Percentiles rank a stretch among this genome's conserved stretches.
These are phyloP conservation scores for Panus rudis DNA, from an alignment of 768 basidiomycete species.

Conservation along the genomic window DNA sequence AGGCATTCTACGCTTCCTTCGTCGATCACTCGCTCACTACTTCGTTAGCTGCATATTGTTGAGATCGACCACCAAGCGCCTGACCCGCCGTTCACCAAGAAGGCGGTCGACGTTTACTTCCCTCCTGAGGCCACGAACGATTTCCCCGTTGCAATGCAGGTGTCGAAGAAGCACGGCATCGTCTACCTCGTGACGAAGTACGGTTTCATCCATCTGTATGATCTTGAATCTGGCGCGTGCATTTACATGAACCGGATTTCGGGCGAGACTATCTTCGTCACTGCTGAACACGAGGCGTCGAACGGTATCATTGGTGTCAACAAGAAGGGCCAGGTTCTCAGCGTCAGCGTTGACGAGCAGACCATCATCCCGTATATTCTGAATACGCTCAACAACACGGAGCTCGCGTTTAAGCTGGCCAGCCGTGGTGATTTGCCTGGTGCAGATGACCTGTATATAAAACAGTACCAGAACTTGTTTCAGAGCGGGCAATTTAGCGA, in stretches of 20 bases:
- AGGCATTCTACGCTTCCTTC: neutral
- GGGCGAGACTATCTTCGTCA: constrained; percentile 98
- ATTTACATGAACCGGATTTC: constrained; percentile 99
- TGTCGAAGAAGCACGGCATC: constrained; percentile 94
- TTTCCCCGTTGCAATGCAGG: constrained; percentile 99
- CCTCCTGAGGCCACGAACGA: constrained; percentile 97
- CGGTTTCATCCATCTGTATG: constrained; percentile 98
- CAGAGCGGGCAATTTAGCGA: constrained; percentile 82
- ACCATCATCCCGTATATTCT: constrained; percentile 95
- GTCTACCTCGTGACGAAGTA: constrained; percentile 97
- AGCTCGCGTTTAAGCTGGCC: constrained; percentile 96
- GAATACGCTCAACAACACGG: constrained; percentile 90
- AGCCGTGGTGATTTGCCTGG: constrained; percentile 95
- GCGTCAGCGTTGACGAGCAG: constrained; percentile 94
- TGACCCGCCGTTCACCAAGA: constrained; percentile 91
- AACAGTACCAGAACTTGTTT: constrained; percentile 91
- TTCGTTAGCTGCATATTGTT: constrained; percentile 83
- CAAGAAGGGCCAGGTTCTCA: constrained; percentile 98
- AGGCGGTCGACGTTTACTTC: constrained; percentile 98
- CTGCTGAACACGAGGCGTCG: constrained; percentile 89
- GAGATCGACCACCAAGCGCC: constrained; percentile 95
- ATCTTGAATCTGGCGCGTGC: constrained; percentile 94
- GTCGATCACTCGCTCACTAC: neutral
- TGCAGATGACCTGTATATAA: constrained; percentile 92
- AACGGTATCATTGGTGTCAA: constrained; percentile 99